Percentiles rank a stretch among this genome's conserved stretches.
Conservation (phyloP, 345 rosid species). For the Hevea brasiliensis region DNA sequence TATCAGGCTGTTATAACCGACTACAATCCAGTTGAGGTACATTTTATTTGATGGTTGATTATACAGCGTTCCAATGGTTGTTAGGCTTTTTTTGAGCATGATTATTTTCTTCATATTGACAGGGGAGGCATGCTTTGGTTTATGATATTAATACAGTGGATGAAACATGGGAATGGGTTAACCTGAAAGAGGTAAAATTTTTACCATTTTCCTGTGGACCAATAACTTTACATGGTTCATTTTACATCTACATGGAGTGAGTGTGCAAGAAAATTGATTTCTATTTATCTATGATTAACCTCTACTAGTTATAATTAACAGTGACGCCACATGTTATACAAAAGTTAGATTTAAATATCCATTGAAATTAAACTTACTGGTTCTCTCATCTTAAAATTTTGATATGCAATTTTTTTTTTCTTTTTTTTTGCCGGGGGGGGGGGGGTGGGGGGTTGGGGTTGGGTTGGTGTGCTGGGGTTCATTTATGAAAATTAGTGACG, state of each 20-base stretch:
- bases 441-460: no score
- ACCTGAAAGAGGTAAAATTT: constrained; percentile 86
- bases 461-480: no score
- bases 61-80: constrained; percentile 13
- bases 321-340: not conserved
- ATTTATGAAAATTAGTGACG: no score
- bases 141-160: constrained; percentile 71
- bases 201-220: constrained; percentile 8
- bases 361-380: not conserved
- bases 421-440: no score
- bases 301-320: not conserved
- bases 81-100: constrained; percentile 23
- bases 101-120: constrained; percentile 24
- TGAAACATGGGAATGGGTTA: constrained; percentile 97
- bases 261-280: not conserved
- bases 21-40: constrained; percentile 67
- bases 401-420: no score
- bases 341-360: not conserved
- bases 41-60: constrained; percentile 8
- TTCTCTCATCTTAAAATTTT: no score
- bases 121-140: constrained; percentile 94
- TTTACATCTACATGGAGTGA: not conserved
- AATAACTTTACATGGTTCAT: not conserved
- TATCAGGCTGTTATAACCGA: constrained; percentile 88
- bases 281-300: not conserved